Evolutionary conservation across 2,329 filamentous ascomycete species (phyloP).

Genomic region (Claviceps sp.): DNA sequence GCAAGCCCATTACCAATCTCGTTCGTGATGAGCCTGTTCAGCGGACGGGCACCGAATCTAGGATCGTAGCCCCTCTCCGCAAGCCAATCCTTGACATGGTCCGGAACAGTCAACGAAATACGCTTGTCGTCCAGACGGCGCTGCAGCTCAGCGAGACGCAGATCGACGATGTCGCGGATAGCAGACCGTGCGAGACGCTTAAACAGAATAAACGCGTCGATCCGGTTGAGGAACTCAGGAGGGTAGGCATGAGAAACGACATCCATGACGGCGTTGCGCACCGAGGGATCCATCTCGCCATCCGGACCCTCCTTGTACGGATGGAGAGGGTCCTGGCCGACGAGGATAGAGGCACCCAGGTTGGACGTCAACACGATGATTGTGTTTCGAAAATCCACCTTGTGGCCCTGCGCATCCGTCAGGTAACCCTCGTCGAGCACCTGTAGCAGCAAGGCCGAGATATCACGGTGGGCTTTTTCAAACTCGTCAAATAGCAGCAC

Average conservation of each 20-base stretch:
- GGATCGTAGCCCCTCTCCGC: constrained; percentile 85
- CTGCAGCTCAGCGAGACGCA: constrained; percentile 76
- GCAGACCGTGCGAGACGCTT: constrained; percentile 68
- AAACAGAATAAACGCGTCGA: constrained; percentile 96
- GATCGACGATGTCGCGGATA: constrained; percentile 85
- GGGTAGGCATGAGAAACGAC: constrained; percentile 64
- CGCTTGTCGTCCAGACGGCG: constrained; percentile 70
- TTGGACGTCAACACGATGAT: constrained; percentile 96
- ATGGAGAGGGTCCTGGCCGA: constrained; percentile 55
- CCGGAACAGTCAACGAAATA: constrained; percentile 59
- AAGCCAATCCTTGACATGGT: constrained; percentile 71
- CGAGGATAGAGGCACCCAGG: constrained; percentile 80
- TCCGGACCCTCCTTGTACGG: constrained; percentile 48
- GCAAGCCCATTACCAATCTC: constrained; percentile 82
- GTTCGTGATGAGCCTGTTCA: constrained; percentile 82
- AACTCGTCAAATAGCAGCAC: constrained; percentile 95
- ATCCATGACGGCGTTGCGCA: constrained; percentile 76
- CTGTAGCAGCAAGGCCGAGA: constrained; percentile 80
- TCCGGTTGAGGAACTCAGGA: constrained; percentile 90
- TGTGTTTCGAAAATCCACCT: constrained; percentile 92
- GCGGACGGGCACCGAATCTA: constrained; percentile 75
- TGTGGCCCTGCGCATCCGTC: constrained; percentile 90
- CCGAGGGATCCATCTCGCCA: constrained; percentile 57
- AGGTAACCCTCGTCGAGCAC: constrained; percentile 94
- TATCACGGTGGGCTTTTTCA: constrained; percentile 93